Conservation (phyloP, 768 basidiomycete genomes). For the Suillus subaureus region DNA sequence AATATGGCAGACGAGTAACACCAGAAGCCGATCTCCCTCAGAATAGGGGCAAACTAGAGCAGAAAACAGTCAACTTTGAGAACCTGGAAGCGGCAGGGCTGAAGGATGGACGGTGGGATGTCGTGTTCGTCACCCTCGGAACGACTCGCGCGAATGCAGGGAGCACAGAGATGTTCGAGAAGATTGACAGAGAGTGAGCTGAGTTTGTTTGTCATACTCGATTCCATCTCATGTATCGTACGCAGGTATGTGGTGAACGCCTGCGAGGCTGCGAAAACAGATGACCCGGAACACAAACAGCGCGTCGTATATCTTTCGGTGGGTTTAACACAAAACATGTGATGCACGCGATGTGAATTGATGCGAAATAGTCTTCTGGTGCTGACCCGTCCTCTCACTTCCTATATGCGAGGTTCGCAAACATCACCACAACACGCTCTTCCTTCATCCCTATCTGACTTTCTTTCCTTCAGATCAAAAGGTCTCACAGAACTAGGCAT, state of each 20-base stretch:
- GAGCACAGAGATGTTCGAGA: slow-evolving; percentile 66
- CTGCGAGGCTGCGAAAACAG: slow-evolving; percentile 61
- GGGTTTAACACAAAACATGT: slow-evolving; percentile 20
- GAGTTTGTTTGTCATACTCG: not conserved
- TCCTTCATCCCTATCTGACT: not conserved
- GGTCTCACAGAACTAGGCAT: slow-evolving; percentile 73
- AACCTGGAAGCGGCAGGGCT: slow-evolving; percentile 55
- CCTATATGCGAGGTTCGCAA: slow-evolving; percentile 50
- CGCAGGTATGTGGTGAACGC: slow-evolving; percentile 74
- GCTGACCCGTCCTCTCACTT: slow-evolving; percentile 52
- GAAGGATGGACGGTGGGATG: slow-evolving; percentile 65
- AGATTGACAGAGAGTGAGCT: slow-evolving; percentile 75
- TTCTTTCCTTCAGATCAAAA: slow-evolving; percentile 54
- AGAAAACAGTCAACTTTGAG: slow-evolving; percentile 71
- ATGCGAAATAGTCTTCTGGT: slow-evolving; percentile 45
- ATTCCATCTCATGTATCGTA: not conserved
- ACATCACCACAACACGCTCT: slow-evolving; percentile 6
- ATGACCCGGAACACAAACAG: slow-evolving; percentile 49
- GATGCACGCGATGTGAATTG: not conserved
- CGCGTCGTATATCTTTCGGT: slow-evolving; percentile 74
- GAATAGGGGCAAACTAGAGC: slow-evolving; percentile 60
- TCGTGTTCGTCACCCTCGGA: slow-evolving; percentile 76
- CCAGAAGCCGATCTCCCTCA: slow-evolving; percentile 38
- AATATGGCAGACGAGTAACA: slow-evolving; percentile 70
- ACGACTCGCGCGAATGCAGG: slow-evolving; percentile 65